A percentile compares a stretch with the other conserved stretches of the same genome.
These are phyloP conservation scores for Aureobasidium melanogenum DNA, from an alignment of 2,329 filamentous ascomycete species.

Conservation along the genomic window DNA sequence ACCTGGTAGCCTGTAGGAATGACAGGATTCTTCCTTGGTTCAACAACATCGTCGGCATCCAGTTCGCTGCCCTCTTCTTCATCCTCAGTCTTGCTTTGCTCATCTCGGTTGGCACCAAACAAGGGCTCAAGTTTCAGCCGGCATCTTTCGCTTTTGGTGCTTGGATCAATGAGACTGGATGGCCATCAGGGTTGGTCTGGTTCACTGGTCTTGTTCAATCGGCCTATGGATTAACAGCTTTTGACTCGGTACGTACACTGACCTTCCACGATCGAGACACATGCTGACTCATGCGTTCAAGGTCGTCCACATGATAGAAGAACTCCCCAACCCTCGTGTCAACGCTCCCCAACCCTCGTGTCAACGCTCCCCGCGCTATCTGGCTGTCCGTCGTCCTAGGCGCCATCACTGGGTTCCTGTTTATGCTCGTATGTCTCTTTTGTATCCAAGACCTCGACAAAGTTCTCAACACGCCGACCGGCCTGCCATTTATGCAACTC, in stretches of 20 bases:
- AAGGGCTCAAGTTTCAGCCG: constrained; percentile 38
- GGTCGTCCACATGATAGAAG: constrained; percentile 51
- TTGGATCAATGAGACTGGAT: constrained; percentile 46
- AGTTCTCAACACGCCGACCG: constrained; percentile 37
- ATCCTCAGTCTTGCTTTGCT: constrained; percentile 44
- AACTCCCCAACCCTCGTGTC: constrained; percentile 44
- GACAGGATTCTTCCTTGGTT: constrained; percentile 42
- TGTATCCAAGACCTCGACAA: constrained; percentile 41
- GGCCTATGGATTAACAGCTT: constrained; percentile 49
- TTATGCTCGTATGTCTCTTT: constrained; percentile 49
- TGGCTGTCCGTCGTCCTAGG: constrained; percentile 42
- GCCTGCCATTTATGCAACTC: constrained; percentile 52
- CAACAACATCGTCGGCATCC: constrained; percentile 49
- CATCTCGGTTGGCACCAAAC: constrained; percentile 42
- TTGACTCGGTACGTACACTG: constrained; percentile 35
- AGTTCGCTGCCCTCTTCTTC: constrained; percentile 45
- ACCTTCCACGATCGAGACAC: neutral
- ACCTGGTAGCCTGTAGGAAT: constrained; percentile 43
- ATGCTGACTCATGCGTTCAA: neutral
- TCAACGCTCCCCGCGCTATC: constrained; percentile 44
- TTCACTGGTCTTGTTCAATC: constrained; percentile 50
- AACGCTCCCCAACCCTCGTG: constrained; percentile 43
- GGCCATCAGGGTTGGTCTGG: constrained; percentile 48
- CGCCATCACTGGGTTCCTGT: constrained; percentile 42
- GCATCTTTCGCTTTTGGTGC: constrained; percentile 44